A percentile compares a stretch with the other conserved stretches of the same genome.
These are phyloP conservation scores for Pseudoscleropodium purum DNA, from an alignment of 225 moss, liverwort and hornwort genomes.

Conservation along the genomic window DNA sequence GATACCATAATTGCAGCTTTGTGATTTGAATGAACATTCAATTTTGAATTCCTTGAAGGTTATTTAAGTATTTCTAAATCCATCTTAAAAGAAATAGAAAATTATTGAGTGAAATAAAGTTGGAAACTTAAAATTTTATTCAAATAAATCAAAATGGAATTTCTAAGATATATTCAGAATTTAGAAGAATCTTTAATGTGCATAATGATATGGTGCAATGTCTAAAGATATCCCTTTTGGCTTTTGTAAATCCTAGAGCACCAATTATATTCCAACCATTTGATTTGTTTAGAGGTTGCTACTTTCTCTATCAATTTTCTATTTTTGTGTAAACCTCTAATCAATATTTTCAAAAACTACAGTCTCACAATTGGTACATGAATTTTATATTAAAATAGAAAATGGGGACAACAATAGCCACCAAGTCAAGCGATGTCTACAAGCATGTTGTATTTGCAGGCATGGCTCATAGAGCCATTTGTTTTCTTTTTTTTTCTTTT, in stretches of 20 bases:
- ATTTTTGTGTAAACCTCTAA: fast-evolving
- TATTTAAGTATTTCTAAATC: background rate
- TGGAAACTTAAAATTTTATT: background rate
- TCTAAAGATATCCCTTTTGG: too few relatives aligned
- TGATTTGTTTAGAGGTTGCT: background rate
- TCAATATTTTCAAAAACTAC: too few relatives aligned
- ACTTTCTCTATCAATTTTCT: too few relatives aligned
- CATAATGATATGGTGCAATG: too few relatives aligned
- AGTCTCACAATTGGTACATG: fast-evolving
- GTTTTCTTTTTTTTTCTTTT: too few relatives aligned
- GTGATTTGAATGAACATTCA: background rate
- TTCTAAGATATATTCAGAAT: too few relatives aligned
- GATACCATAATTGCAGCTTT: background rate
- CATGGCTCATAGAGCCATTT: too few relatives aligned
- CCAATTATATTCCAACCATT: too few relatives aligned
- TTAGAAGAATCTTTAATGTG: background rate
- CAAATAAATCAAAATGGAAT: background rate
- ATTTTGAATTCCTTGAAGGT: background rate
- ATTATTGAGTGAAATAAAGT: background rate
- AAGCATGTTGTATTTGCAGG: too few relatives aligned
- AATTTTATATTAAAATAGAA: too few relatives aligned
- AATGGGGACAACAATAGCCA: too few relatives aligned
- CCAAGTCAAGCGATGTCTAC: too few relatives aligned
- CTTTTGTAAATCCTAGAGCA: background rate
- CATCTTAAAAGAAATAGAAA: background rate